phyloP scores from a whole-genome alignment of 257 asterid species.

The Eucommia ulmoides region DNA sequence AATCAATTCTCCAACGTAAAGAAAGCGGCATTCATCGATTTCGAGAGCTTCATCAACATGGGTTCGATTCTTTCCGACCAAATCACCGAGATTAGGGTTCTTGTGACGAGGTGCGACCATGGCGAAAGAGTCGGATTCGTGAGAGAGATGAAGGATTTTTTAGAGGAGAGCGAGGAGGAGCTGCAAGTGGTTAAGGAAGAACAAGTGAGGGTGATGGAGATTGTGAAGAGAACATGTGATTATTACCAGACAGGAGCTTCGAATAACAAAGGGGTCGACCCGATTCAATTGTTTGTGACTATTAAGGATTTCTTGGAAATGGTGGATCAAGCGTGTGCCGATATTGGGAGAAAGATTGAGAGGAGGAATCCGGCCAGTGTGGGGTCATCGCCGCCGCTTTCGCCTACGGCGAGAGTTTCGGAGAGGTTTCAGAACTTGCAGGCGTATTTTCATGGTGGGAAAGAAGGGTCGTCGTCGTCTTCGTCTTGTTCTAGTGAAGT shows the following conservation, averaged over 20 bases:
- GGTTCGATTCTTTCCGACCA: constrained; percentile 25
- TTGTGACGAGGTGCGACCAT: constrained; percentile 24
- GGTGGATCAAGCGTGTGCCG: constrained; percentile 54
- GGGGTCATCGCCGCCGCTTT: constrained; percentile 41
- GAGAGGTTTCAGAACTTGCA: constrained; percentile 48
- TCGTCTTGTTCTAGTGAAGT: constrained; percentile 39
- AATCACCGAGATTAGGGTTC: constrained; percentile 28
- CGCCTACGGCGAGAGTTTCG: constrained; percentile 45
- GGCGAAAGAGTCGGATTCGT: constrained; percentile 30
- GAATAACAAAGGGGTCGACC: constrained; percentile 27
- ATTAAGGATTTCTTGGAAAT: constrained; percentile 58
- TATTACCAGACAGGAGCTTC: constrained; percentile 52
- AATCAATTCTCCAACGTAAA: constrained; percentile 40
- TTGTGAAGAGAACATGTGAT: constrained; percentile 53
- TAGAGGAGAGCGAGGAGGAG: constrained; percentile 66
- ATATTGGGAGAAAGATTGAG: constrained; percentile 32
- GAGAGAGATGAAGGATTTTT: constrained; percentile 48
- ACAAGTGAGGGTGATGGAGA: constrained; percentile 52
- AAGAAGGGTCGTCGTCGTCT: constrained; percentile 17
- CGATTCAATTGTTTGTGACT: constrained; percentile 45
- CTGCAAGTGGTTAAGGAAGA: constrained; percentile 58
- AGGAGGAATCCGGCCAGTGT: constrained; percentile 17
- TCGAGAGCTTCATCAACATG: constrained; percentile 28
- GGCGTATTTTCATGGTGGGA: constrained; percentile 28
- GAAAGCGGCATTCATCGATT: constrained; percentile 51